A percentile compares a stretch with the other conserved stretches of the same genome.
Evolutionary conservation across 2,329 filamentous ascomycete genomes (phyloP).

Genomic region (Didymella glomerata): DNA sequence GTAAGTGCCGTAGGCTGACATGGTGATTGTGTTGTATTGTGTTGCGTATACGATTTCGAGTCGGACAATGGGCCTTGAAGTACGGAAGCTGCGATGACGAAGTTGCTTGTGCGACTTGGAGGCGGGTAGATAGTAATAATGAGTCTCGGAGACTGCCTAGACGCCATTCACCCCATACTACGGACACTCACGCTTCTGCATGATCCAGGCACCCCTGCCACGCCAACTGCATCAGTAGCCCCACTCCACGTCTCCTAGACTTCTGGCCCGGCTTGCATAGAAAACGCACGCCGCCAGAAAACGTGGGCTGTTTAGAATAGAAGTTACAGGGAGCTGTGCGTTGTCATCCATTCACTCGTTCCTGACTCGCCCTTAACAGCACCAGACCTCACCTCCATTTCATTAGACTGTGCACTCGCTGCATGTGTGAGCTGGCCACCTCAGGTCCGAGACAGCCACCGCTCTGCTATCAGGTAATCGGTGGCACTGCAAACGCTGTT

Average conservation of each 20-base stretch:
- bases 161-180: slow-evolving; percentile 53
- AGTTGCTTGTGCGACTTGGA: slow-evolving; percentile 18
- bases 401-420: slow-evolving; percentile 36
- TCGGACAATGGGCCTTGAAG: slow-evolving; percentile 26
- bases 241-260: slow-evolving; percentile 42
- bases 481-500: slow-evolving; percentile 26
- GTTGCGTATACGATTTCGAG: slow-evolving; percentile 26
- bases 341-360: slow-evolving; percentile 51
- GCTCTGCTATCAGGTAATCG: slow-evolving; percentile 28
- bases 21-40: slow-evolving; percentile 35
- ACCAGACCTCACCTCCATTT: slow-evolving; percentile 39
- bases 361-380: slow-evolving; percentile 40
- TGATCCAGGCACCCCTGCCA: slow-evolving; percentile 42
- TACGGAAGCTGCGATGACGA: slow-evolving; percentile 27
- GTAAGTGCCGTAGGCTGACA: slow-evolving; percentile 48
- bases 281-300: slow-evolving; percentile 48
- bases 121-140: slow-evolving; percentile 43
- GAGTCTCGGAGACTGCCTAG: slow-evolving; percentile 41
- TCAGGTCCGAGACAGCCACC: slow-evolving; percentile 28
- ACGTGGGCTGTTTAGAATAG: slow-evolving; percentile 50
- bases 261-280: slow-evolving; percentile 44
- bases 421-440: slow-evolving; percentile 44
- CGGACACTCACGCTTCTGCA: slow-evolving; percentile 44
- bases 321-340: slow-evolving; percentile 46
- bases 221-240: slow-evolving; percentile 48